phyloP scores from a whole-genome alignment of 2,329 filamentous ascomycete species.

The Zymoseptoria pseudotritici region DNA sequence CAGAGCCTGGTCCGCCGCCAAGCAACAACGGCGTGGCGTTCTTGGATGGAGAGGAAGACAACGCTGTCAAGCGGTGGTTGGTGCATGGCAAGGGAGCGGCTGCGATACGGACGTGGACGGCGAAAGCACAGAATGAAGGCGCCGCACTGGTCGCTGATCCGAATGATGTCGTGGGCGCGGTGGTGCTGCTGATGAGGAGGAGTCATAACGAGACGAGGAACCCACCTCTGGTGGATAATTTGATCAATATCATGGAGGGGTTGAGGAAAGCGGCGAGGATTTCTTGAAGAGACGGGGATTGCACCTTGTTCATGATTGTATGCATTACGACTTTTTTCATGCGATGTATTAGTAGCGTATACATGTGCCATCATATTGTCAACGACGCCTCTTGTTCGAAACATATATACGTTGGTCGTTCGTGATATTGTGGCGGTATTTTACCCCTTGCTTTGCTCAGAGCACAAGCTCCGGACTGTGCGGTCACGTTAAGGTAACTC shows the following conservation, averaged over 20 bases:
- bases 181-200: conserved; percentile 49
- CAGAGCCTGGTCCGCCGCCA: conserved; percentile 35
- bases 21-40: conserved; percentile 36
- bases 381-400: too few relatives aligned
- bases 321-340: too few relatives aligned
- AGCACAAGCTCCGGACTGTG: too few relatives aligned
- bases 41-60: conserved; percentile 51
- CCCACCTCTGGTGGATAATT: conserved; percentile 60
- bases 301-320: too few relatives aligned
- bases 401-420: too few relatives aligned
- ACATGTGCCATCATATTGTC: too few relatives aligned
- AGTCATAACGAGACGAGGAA: conserved; percentile 41
- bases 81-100: conserved; percentile 28
- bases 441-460: too few relatives aligned
- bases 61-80: conserved; percentile 39
- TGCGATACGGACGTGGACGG: conserved; percentile 23
- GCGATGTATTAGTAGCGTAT: too few relatives aligned
- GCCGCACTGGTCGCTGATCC: conserved; percentile 45
- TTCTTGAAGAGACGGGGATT: conserved; percentile 5
- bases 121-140: conserved; percentile 12
- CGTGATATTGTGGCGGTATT: too few relatives aligned
- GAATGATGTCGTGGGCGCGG: conserved; percentile 50
- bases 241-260: conserved; percentile 57
- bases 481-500: too few relatives aligned
- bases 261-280: conserved; percentile 34